A percentile compares a stretch with the other conserved stretches of the same genome.
phyloP scores from a whole-genome alignment of 495 filamentous ascomycete genomes.

The Niebla homalea region DNA sequence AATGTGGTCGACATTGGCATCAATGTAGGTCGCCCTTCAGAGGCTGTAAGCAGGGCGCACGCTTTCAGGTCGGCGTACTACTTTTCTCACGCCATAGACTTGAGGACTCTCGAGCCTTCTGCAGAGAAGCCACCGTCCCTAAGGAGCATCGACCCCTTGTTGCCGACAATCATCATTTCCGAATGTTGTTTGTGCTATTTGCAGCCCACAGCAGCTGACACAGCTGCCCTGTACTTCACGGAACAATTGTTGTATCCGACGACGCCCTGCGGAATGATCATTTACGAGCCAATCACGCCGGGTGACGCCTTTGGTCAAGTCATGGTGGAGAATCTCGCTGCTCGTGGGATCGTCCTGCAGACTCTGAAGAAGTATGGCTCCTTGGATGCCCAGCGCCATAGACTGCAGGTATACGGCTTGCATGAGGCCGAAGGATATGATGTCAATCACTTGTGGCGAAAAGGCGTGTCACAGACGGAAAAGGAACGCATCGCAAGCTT shows the following conservation, averaged over 20 bases:
- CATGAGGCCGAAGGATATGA: slow-evolving; percentile 38
- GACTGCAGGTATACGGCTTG: slow-evolving; percentile 53
- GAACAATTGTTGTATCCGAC: slow-evolving; percentile 31
- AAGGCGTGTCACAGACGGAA: slow-evolving; percentile 59
- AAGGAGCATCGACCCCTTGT: slow-evolving; percentile 31
- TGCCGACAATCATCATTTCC: slow-evolving; percentile 75
- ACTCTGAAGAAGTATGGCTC: slow-evolving; percentile 61
- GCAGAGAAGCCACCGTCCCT: slow-evolving; percentile 6
- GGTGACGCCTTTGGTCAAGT: slow-evolving; percentile 73
- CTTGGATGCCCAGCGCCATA: slow-evolving; percentile 47
- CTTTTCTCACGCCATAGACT: slow-evolving; percentile 68
- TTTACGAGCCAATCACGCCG: slow-evolving; percentile 84
- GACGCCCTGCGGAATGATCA: slow-evolving; percentile 45
- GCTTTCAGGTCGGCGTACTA: slow-evolving; percentile 40
- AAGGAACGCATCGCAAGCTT: slow-evolving; percentile 64
- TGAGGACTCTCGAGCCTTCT: slow-evolving; percentile 42
- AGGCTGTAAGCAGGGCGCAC: slow-evolving; percentile 27
- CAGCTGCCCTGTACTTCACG: slow-evolving; percentile 56
- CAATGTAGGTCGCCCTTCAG: slow-evolving; percentile 17
- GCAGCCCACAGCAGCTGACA: slow-evolving; percentile 41
- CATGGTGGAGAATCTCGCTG: slow-evolving; percentile 83
- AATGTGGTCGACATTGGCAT: slow-evolving; percentile 15
- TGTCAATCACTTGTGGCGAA: slow-evolving; percentile 61
- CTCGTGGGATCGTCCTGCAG: slow-evolving; percentile 71
- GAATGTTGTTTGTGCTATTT: slow-evolving; percentile 94